Conservation (phyloP, 257 asterid genomes). For the Nicotiana tomentosiformis region DNA sequence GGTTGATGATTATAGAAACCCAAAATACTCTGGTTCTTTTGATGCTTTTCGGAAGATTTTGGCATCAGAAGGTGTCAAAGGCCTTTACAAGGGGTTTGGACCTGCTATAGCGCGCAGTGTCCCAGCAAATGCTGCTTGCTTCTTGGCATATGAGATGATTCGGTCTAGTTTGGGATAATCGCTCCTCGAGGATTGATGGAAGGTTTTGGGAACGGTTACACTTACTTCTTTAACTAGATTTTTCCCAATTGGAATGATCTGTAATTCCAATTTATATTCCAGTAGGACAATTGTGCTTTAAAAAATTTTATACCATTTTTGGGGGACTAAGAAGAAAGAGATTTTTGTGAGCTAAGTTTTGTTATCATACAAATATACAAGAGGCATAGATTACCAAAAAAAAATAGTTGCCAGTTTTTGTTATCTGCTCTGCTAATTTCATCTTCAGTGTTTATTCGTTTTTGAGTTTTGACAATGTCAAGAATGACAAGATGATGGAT, state of each 20-base stretch:
- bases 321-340: not conserved
- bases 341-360: not conserved
- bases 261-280: not conserved
- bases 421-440: not conserved
- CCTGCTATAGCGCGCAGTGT: slow-evolving; percentile 88
- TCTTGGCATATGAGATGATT: slow-evolving; percentile 77
- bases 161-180: slow-evolving; percentile 67
- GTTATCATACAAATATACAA: not conserved
- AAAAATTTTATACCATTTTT: not conserved
- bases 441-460: not conserved
- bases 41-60: slow-evolving; percentile 70
- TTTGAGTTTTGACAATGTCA: not conserved
- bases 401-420: not conserved
- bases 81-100: slow-evolving; percentile 81
- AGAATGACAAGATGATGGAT: not conserved
- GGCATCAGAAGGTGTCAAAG: slow-evolving; percentile 63
- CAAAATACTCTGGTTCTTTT: slow-evolving; percentile 55
- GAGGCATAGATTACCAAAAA: not conserved
- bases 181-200: not conserved
- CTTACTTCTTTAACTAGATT: too few species aligned
- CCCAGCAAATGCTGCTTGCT: slow-evolving; percentile 87
- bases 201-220: not conserved
- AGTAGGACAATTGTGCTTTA: not conserved
- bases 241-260: not conserved
- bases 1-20: slow-evolving; percentile 69